Evolutionary conservation across 2,329 filamentous ascomycete species (phyloP), one percentile per base, ranked within the genome.

Genomic region (Diaporthe citriasiana): DNA sequence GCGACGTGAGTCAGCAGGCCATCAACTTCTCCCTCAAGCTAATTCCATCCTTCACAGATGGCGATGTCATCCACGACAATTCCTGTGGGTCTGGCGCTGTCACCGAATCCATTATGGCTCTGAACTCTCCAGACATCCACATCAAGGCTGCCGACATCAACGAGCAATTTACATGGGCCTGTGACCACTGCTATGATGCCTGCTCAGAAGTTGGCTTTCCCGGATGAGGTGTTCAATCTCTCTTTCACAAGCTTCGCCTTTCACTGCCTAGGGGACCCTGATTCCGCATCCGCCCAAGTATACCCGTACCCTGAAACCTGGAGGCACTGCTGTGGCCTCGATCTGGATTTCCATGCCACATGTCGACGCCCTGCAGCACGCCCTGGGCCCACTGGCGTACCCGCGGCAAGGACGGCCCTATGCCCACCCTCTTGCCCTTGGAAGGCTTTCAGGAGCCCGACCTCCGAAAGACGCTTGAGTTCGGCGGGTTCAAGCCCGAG

Each of bases 281-380:
- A 47, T 47, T n/a, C 68, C 8, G 76, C 75, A 9, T 72, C 77
- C 1, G n/a, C 33, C 25, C 45, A 76, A 65, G 38, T 77, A 3
- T 74, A 76, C 56, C 56, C 73, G 76, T 1, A 76, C 73, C 15
- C 42, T 77, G 6, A 76, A 77, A 50, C 76, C 73, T 22, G 77
- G 74, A 9, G 76, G 75, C 22, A 47, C 63, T 19, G 76, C 77
- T 12, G 30, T 76, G 1, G 76, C 73, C 9, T 72, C 75, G 0
- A 53, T 77, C 25, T 76, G 75, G 76, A 51, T 40, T 19, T 76
- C 53, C 42, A 77, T 77, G 75, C 76, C 77, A 4, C 76, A 77
- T 10, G 72, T 76, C 25, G 69, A 74, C 12, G 75, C 73, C 1
- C 30, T 76, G 2, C 75, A 77, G 63, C 75, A 76, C 30, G 75